phyloP scores from a whole-genome alignment of 1,139 yeast genomes.

The Suhomyces atakaporum region DNA sequence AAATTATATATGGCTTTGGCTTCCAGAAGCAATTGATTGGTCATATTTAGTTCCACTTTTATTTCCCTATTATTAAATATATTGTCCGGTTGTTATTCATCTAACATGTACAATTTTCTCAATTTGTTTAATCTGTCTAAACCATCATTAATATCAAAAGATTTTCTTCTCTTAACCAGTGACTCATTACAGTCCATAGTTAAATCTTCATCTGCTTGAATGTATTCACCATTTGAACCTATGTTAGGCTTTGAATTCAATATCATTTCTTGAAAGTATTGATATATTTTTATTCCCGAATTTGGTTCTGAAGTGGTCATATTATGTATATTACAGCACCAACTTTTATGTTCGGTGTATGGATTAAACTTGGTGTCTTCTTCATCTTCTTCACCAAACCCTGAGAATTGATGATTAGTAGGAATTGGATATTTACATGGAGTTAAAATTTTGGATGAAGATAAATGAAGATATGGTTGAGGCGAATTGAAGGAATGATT shows the following conservation, averaged over 20 bases:
- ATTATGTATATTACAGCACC: slow-evolving; percentile 33
- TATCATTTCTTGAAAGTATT: slow-evolving; percentile 31
- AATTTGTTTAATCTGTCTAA: slow-evolving; percentile 37
- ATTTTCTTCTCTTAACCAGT: slow-evolving; percentile 21
- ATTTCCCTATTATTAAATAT: no score
- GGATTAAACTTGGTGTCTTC: slow-evolving; percentile 23
- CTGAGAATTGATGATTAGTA: slow-evolving; percentile 2
- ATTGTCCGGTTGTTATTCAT: no score
- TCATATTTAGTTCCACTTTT: no score
- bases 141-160: slow-evolving; percentile 36
- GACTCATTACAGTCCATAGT: slow-evolving; percentile 16
- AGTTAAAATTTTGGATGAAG: slow-evolving; percentile 31
- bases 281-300: slow-evolving; percentile 10
- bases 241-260: slow-evolving; percentile 23
- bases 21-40: slow-evolving; percentile 7
- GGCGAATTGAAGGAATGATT: slow-evolving; percentile 1
- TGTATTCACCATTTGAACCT: slow-evolving; percentile 31
- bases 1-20: slow-evolving; percentile 3
- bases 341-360: slow-evolving; percentile 33
- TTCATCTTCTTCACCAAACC: slow-evolving; percentile 17
- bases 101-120: slow-evolving; percentile 34
- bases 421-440: slow-evolving; percentile 35
- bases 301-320: slow-evolving; percentile 17
- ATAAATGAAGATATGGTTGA: slow-evolving; percentile 15
- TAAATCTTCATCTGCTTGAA: slow-evolving; percentile 18